These are phyloP conservation scores for Fusarium austroafricanum DNA, from an alignment of 2,329 filamentous ascomycete genomes.

Conservation along the genomic window DNA sequence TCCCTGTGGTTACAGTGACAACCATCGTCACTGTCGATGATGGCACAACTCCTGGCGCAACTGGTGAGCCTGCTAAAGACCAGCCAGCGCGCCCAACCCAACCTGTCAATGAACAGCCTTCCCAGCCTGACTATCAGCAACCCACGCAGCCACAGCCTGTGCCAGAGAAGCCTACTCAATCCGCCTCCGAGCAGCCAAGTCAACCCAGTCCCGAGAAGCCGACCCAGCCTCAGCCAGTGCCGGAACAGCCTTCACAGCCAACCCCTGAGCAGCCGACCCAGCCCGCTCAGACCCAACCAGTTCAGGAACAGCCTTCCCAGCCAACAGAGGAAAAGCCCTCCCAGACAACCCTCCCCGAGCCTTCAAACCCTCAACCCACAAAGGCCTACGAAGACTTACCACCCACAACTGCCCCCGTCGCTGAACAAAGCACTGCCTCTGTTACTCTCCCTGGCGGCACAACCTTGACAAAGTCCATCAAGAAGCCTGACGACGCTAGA, in stretches of 20 bases:
- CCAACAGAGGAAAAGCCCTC: slow-evolving; percentile 2
- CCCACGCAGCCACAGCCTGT: slow-evolving; percentile 13
- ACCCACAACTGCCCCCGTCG: slow-evolving; percentile 20
- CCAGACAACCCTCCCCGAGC: slow-evolving; percentile 15
- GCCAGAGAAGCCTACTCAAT: slow-evolving; percentile 12
- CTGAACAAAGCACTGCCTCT: slow-evolving; percentile 24
- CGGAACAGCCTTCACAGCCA: slow-evolving; percentile 10
- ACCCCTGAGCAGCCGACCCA: slow-evolving; percentile 1
- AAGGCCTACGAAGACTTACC: slow-evolving; percentile 20
- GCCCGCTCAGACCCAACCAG: slow-evolving; percentile 12
- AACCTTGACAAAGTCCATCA: slow-evolving; percentile 47
- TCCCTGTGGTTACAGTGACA: slow-evolving; percentile 48
- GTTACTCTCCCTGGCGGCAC: slow-evolving; percentile 22
- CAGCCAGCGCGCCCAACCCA: slow-evolving; percentile 26
- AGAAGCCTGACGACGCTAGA: slow-evolving; percentile 35
- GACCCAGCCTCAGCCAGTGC: slow-evolving; percentile 7
- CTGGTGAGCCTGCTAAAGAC: slow-evolving; percentile 17
- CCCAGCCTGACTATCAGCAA: slow-evolving; percentile 17
- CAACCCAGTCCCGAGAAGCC: slow-evolving; percentile 19
- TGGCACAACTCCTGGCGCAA: slow-evolving; percentile 22
- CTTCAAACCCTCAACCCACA: slow-evolving; percentile 26
- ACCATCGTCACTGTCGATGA: slow-evolving; percentile 48
- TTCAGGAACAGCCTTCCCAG: too few relatives aligned
- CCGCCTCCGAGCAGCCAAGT: slow-evolving; percentile 1
- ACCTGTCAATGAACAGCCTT: slow-evolving; percentile 12